Percentiles rank a stretch among this genome's conserved stretches.
Evolutionary conservation across 108 stramenopile genomes (phyloP).

Genomic region (Cyclotella atomus): DNA sequence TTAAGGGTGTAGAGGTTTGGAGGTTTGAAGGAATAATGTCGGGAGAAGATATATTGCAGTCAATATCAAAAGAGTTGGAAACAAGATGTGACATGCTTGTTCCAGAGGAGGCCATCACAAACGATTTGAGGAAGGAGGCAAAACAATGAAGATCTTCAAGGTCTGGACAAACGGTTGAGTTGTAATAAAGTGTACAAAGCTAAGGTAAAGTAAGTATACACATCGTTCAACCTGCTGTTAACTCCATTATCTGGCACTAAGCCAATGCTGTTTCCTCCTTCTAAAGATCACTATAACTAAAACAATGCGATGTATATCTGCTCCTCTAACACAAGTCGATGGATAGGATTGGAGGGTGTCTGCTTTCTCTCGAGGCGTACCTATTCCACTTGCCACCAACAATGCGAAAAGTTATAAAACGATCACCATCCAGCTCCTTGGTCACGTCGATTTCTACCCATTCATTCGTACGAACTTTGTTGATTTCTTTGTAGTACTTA

Average conservation of each 20-base stretch:
- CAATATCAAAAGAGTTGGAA: neutral
- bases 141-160: too few relatives aligned
- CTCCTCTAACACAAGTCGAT: conserved; percentile 4
- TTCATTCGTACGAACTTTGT: neutral
- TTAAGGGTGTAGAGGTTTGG: conserved; percentile 51
- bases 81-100: neutral
- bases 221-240: neutral
- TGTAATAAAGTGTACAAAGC: too few relatives aligned
- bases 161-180: too few relatives aligned
- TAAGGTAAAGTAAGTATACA: too few relatives aligned
- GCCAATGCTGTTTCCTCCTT: neutral
- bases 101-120: too few relatives aligned
- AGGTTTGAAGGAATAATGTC: conserved; percentile 62
- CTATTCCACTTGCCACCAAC: neutral
- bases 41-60: conserved; percentile 50
- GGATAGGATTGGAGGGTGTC: neutral
- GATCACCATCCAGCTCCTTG: neutral
- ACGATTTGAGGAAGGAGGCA: neutral
- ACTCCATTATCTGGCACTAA: neutral
- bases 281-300: too few relatives aligned
- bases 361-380: conserved; percentile 18
- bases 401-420: conserved; percentile 3
- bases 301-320: neutral
- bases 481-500: neutral
- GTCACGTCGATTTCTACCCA: conserved; percentile 10